Conservation (phyloP, 306 rosid genomes). For the Trifolium fragiferum region DNA sequence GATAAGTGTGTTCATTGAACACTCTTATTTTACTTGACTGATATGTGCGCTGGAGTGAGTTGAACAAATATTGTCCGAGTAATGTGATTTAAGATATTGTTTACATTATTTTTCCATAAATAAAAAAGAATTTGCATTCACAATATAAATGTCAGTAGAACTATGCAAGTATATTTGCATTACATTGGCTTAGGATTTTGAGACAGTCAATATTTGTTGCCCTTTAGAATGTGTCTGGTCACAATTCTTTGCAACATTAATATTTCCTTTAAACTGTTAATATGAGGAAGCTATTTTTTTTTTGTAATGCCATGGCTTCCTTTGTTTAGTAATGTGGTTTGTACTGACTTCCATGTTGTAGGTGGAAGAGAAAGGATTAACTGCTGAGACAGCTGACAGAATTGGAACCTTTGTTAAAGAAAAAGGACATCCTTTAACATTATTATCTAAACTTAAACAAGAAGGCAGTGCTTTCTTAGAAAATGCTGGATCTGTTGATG, state of each 20-base stretch:
- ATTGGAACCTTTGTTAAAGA: constrained; percentile 80
- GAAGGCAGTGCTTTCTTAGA: constrained; percentile 71
- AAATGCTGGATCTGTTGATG: constrained; percentile 63
- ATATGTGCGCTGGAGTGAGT: neutral
- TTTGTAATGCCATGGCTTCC: constrained; percentile 3
- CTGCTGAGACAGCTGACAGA: constrained; percentile 75
- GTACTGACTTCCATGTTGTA: constrained; percentile 43
- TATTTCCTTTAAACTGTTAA: constrained; percentile 7
- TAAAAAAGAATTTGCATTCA: neutral
- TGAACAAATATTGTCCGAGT: neutral
- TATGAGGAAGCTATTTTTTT: constrained; percentile 1
- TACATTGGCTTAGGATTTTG: constrained; percentile 14
- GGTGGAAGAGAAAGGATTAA: constrained; percentile 93
- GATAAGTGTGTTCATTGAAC: too few species aligned
- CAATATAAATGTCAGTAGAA: neutral
- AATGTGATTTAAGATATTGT: neutral
- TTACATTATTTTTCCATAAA: neutral
- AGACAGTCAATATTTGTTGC: neutral
- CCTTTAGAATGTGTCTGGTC: too few species aligned
- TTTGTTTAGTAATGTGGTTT: constrained; percentile 33
- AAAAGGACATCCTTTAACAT: constrained; percentile 80
- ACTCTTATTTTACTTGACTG: neutral
- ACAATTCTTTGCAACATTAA: constrained; percentile 5
- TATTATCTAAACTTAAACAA: constrained; percentile 69
- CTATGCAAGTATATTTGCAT: neutral